Conservation (phyloP, 1,284 basidiomycete genomes). For the Mrakiaceae sp. region DNA sequence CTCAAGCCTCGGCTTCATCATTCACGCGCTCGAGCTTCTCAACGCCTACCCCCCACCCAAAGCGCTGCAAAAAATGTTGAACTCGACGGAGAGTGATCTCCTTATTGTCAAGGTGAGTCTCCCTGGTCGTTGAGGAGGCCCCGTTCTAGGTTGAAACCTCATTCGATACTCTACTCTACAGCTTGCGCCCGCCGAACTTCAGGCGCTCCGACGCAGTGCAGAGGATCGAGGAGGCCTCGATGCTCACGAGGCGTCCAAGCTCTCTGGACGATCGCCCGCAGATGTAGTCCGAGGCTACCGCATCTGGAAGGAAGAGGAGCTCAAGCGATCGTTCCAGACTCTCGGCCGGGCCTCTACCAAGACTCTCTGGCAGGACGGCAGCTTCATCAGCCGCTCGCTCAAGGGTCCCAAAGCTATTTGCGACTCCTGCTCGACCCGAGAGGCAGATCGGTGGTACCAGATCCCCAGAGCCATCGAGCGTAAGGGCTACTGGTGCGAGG, state of each 20-base stretch:
- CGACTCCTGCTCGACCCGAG: conserved; percentile 63
- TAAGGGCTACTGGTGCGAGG: conserved; percentile 2
- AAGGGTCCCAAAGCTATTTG: conserved; percentile 37
- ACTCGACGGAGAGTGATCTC: conserved; percentile 1
- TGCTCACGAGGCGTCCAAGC: conserved; percentile 28
- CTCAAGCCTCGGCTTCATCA: conserved; percentile 1
- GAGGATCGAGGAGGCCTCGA: conserved; percentile 33
- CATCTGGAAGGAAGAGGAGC: conserved; percentile 34
- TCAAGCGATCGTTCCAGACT: conserved; percentile 26
- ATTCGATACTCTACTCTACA: conserved; percentile 10
- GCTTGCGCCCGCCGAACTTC: not conserved
- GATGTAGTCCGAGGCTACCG: conserved; percentile 34
- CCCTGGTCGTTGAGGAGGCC: not conserved
- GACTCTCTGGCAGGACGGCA: not conserved
- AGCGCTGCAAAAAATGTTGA: not conserved
- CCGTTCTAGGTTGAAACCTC: conserved; percentile 5
- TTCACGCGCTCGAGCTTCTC: conserved; percentile 9
- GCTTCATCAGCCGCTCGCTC: not conserved
- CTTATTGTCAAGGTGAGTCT: conserved; percentile 4
- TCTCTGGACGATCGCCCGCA: conserved; percentile 27
- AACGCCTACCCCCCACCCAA: not conserved
- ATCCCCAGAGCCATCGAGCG: conserved; percentile 4
- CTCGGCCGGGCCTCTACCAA: too few relatives aligned
- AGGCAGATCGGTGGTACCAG: conserved; percentile 66
- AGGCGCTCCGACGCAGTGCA: conserved; percentile 13